Base-by-base conservation (phyloP, 805 yeast species). In the Scheffersomyces coipomensis region DNA sequence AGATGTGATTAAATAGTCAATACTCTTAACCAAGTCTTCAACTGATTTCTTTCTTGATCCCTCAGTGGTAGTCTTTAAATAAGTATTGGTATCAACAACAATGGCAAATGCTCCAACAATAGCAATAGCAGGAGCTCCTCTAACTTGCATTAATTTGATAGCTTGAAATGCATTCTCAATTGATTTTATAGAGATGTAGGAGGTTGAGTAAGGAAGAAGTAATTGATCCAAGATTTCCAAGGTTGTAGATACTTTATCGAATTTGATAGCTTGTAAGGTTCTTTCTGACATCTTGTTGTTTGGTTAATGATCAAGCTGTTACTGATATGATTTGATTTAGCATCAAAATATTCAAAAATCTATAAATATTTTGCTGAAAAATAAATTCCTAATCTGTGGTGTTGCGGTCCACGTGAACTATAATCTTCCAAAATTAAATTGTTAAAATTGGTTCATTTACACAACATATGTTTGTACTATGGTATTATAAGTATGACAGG, bases 121-220 rank as follows among this genome's bases (percentile, higher is more conserved):
- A 45, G 97, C 97, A 56, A 91, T 91, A 1, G 98, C 98, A 0
- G 99, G 99, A 0, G 99, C 99, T 27, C 99, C 99, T 58, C 99
- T 75, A 4, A 95, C 97, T 53, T 87, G 89, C 99, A 91, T 91
- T 42, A 73, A 73, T 55, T 81, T 83, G 60, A 91, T 91, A n/a
- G 86, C 95, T 15, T 74, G 72, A 62, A 67, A 88, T 3, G 95
- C 97, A 58, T 84, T 89, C 34, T 82, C 82, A 36, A 87, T 79
- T 13, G 79, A 66, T 27, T 66, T 48, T 42, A 91, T 76, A 1
- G 71, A 57, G 16, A 90, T 66, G 60, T 88, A 91, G 35, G 68
- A 73, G 1, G 95, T 79, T 37, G 83, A 73, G 49, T 87, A 88
- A 0, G 99, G 99, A 26, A 91, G 75, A 24, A 78, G 60, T 12